phyloP scores from a whole-genome alignment of 345 rosid genomes.

The Rhodamnia rubescens region DNA sequence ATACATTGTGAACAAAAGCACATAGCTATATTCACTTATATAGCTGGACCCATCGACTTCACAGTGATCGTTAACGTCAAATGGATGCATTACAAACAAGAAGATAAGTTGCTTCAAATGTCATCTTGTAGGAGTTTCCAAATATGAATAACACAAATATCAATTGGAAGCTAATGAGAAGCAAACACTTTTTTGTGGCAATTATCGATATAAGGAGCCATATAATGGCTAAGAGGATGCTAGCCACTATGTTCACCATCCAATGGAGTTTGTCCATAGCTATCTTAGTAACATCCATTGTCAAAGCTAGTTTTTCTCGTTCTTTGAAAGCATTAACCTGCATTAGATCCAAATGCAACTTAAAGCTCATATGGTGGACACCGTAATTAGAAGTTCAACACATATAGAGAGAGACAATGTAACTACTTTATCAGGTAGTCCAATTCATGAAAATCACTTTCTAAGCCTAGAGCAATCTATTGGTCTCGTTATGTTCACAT shows the following conservation, averaged over 20 bases:
- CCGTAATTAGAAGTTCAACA: not conserved
- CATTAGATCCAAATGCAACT: not conserved
- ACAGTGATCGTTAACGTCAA: slow-evolving; percentile 34
- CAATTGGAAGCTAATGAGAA: slow-evolving; percentile 22
- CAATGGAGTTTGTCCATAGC: slow-evolving; percentile 32
- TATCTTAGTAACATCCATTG: slow-evolving; percentile 30
- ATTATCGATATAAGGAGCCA: slow-evolving; percentile 22
- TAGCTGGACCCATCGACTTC: slow-evolving; percentile 26
- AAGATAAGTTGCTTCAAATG: too few species aligned
- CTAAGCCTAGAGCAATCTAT: too few species aligned
- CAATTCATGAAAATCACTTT: too few species aligned
- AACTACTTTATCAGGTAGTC: too few species aligned
- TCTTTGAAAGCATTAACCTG: slow-evolving; percentile 35
- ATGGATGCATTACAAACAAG: too few species aligned
- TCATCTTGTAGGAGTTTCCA: too few species aligned
- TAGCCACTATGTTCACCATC: slow-evolving; percentile 18
- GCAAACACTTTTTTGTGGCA: slow-evolving; percentile 10
- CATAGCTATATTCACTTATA: not conserved
- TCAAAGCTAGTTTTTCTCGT: slow-evolving; percentile 25
- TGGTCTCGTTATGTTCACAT: too few species aligned
- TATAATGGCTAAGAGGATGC: slow-evolving; percentile 11
- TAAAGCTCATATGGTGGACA: not conserved
- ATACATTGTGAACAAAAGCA: not conserved
- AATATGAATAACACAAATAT: slow-evolving; percentile 15
- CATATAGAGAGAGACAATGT: too few species aligned